Conservation (phyloP, 257 asterid genomes). For the Solanum piurae region DNA sequence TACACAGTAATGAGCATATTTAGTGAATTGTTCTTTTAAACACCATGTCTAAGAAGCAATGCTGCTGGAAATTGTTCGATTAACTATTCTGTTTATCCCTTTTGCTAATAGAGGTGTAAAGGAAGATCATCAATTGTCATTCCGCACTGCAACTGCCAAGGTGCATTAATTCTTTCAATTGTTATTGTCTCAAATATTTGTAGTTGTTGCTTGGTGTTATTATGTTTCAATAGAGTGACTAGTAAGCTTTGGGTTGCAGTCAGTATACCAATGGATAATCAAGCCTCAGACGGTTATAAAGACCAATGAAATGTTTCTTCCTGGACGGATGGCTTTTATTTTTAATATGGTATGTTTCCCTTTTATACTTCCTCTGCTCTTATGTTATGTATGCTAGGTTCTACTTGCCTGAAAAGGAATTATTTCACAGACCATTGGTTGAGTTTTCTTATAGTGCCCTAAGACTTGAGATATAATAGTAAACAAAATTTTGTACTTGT, state of each 20-base stretch:
- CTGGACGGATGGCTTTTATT: conserved; percentile 95
- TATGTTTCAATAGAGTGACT: conserved; percentile 7
- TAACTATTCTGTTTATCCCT: background rate
- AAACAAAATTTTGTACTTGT: background rate
- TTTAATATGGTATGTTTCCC: conserved; percentile 58
- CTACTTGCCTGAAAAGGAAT: background rate
- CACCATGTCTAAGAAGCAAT: background rate
- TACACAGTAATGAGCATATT: background rate
- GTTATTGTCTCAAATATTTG: background rate
- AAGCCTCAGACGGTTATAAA: conserved; percentile 78
- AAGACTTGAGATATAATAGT: background rate
- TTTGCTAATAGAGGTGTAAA: conserved; percentile 49
- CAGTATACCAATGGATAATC: conserved; percentile 86
- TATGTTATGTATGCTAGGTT: background rate
- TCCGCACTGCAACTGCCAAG: conserved; percentile 90
- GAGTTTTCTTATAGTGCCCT: background rate
- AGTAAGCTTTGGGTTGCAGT: conserved; percentile 33
- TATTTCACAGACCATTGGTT: background rate
- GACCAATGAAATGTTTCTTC: conserved; percentile 97
- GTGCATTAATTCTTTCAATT: conserved; percentile 16
- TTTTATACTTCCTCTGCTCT: background rate
- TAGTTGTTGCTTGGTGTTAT: conserved; percentile 6
- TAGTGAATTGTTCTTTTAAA: background rate
- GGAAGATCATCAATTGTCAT: conserved; percentile 72
- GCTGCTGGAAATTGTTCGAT: background rate